Evolutionary conservation across 345 rosid species (phyloP).

Genomic region (Excoecaria cochinchinensis): DNA sequence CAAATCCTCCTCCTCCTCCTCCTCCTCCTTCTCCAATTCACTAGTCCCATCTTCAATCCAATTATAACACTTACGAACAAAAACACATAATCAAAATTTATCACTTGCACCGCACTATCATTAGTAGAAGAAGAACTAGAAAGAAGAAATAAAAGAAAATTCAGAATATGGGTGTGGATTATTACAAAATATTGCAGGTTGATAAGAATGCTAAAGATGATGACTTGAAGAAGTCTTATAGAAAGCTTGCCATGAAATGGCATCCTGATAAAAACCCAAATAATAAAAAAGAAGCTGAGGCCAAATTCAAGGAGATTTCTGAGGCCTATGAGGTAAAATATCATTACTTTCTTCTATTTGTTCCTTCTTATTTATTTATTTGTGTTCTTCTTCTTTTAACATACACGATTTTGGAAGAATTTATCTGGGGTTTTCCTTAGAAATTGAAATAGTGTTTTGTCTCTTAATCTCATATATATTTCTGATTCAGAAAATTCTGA

Average conservation of each 20-base stretch:
- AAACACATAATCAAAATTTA: not conserved
- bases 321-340: conserved; percentile 71
- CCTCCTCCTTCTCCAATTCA: not conserved
- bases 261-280: conserved; percentile 92
- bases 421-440: not conserved
- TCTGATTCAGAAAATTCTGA: not conserved
- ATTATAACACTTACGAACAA: not conserved
- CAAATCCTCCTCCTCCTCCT: not conserved
- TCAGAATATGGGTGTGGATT: conserved; percentile 47
- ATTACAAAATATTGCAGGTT: conserved; percentile 58
- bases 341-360: not conserved
- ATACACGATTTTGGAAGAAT: not conserved
- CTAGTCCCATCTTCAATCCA: not conserved
- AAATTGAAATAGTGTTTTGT: not conserved
- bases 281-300: conserved; percentile 76
- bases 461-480: not conserved
- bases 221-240: conserved; percentile 78
- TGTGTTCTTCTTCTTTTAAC: not conserved
- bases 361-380: not conserved
- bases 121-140: not conserved
- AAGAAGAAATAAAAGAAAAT: not conserved
- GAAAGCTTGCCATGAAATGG: conserved; percentile 92
- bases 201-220: conserved; percentile 68
- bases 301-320: conserved; percentile 85
- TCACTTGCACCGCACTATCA: not conserved